These are phyloP conservation scores for Venustampulla echinocandica DNA, from an alignment of 495 filamentous ascomycete genomes.

Conservation along the genomic window DNA sequence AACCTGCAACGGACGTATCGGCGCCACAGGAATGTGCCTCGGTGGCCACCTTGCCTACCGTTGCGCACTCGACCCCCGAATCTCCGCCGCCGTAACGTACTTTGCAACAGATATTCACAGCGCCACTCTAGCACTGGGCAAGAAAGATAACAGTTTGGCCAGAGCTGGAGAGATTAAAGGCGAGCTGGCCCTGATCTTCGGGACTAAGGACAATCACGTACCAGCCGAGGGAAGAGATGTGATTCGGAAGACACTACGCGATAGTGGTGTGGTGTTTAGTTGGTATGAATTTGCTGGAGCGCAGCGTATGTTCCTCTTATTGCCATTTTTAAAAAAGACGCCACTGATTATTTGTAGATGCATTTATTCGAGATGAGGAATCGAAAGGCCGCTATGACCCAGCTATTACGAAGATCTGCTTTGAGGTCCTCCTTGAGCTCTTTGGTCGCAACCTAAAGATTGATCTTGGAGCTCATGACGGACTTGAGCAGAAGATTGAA, in stretches of 20 bases:
- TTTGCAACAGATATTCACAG: conserved; percentile 90
- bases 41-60: conserved; percentile 86
- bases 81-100: conserved; percentile 73
- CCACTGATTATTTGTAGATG: conserved; percentile 38
- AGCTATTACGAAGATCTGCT: conserved; percentile 77
- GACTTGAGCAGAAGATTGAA: conserved; percentile 42
- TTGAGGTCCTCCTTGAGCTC: conserved; percentile 80
- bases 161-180: conserved; percentile 66
- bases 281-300: conserved; percentile 89
- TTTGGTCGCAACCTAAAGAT: conserved; percentile 71
- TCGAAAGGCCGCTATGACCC: conserved; percentile 92
- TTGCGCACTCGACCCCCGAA: conserved; percentile 67
- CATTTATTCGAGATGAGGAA: conserved; percentile 92
- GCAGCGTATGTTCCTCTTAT: conserved; percentile 52
- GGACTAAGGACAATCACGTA: conserved; percentile 84
- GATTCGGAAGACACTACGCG: conserved; percentile 75
- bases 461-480: conserved; percentile 55
- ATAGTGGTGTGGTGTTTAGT: conserved; percentile 63
- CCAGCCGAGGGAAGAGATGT: conserved; percentile 77
- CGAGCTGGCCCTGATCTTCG: conserved; percentile 75
- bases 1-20: conserved; percentile 79
- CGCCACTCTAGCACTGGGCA: conserved; percentile 60
- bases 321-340: neutral
- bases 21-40: conserved; percentile 90
- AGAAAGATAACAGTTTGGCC: conserved; percentile 57